Evolutionary conservation across 257 asterid genomes (phyloP).

Genomic region (Rubia yunnanensis): DNA sequence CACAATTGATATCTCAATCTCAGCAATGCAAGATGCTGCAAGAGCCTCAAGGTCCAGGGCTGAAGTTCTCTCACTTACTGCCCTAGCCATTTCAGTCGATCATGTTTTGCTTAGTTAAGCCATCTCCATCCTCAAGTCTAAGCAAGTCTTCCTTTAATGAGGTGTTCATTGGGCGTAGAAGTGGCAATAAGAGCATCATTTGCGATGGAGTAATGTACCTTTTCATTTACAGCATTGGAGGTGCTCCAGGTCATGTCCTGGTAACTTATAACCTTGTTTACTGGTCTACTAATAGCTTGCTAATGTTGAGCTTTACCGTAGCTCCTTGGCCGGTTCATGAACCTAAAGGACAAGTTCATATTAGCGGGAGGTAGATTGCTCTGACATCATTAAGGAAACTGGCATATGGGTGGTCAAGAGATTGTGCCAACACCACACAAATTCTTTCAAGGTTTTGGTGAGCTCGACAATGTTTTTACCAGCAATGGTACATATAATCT

Average conservation of each 20-base stretch:
- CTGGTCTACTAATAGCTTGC: slow-evolving; percentile 28
- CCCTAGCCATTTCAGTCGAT: slow-evolving; percentile 57
- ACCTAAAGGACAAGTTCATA: slow-evolving; percentile 59
- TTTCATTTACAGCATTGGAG: slow-evolving; percentile 62
- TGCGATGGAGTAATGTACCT: slow-evolving; percentile 68
- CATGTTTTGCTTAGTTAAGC: slow-evolving; percentile 31
- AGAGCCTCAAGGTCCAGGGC: slow-evolving; percentile 70
- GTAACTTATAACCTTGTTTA: slow-evolving; percentile 41
- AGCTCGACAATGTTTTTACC: slow-evolving; percentile 85
- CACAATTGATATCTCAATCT: slow-evolving; percentile 28
- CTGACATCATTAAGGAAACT: slow-evolving; percentile 78
- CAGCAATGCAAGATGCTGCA: slow-evolving; percentile 32
- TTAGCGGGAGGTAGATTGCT: slow-evolving; percentile 95
- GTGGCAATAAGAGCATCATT: slow-evolving; percentile 85
- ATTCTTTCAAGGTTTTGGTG: slow-evolving; percentile 90
- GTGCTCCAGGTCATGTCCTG: slow-evolving; percentile 65
- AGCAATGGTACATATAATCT: slow-evolving; percentile 82
- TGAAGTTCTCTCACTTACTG: slow-evolving; percentile 61
- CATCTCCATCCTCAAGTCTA: slow-evolving; percentile 57
- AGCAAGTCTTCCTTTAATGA: slow-evolving; percentile 65
- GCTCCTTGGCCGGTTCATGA: slow-evolving; percentile 93
- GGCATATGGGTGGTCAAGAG: slow-evolving; percentile 78
- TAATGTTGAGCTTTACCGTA: slow-evolving; percentile 58
- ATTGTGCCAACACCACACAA: slow-evolving; percentile 78
- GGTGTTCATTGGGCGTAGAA: slow-evolving; percentile 76